Conservation (phyloP, 2,329 filamentous ascomycete species). For the Aspergillus terreus region DNA sequence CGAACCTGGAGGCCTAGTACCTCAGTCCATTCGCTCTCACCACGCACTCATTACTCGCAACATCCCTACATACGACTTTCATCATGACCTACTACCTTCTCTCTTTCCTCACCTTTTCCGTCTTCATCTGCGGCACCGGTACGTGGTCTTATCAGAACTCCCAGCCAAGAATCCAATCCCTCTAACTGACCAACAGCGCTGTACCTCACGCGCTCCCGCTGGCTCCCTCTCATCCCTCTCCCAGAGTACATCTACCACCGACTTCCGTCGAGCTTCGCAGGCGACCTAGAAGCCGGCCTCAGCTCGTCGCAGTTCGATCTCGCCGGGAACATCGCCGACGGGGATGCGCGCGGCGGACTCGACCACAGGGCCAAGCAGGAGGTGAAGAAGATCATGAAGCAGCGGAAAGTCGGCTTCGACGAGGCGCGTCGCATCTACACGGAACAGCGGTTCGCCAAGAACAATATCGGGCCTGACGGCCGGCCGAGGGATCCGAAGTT, state of each 20-base stretch:
- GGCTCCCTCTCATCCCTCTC: constrained; percentile 67
- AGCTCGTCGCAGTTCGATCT: constrained; percentile 82
- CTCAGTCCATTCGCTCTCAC: background rate
- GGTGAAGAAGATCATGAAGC: constrained; percentile 88
- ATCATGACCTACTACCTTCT: constrained; percentile 71
- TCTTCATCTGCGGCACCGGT: constrained; percentile 70
- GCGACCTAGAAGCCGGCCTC: constrained; percentile 84
- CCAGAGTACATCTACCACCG: constrained; percentile 70
- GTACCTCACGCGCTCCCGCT: constrained; percentile 75
- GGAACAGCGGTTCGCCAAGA: constrained; percentile 78
- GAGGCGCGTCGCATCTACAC: constrained; percentile 84
- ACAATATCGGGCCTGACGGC: constrained; percentile 85
- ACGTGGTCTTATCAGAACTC: constrained; percentile 21
- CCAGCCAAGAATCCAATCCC: background rate
- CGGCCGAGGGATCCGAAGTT: constrained; percentile 89
- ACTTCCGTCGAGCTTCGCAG: constrained; percentile 72
- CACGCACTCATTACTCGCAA: background rate
- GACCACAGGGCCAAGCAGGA: constrained; percentile 77
- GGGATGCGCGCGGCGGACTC: constrained; percentile 75
- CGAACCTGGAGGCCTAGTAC: too few species aligned
- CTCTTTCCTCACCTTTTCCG: constrained; percentile 69
- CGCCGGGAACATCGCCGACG: constrained; percentile 70
- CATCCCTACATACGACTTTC: constrained; percentile 10
- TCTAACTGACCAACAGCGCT: constrained; percentile 50
- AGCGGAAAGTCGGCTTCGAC: constrained; percentile 76